These are phyloP conservation scores for Mycosphaerella arachidis DNA, from an alignment of 2,329 filamentous ascomycete genomes.

Conservation along the genomic window DNA sequence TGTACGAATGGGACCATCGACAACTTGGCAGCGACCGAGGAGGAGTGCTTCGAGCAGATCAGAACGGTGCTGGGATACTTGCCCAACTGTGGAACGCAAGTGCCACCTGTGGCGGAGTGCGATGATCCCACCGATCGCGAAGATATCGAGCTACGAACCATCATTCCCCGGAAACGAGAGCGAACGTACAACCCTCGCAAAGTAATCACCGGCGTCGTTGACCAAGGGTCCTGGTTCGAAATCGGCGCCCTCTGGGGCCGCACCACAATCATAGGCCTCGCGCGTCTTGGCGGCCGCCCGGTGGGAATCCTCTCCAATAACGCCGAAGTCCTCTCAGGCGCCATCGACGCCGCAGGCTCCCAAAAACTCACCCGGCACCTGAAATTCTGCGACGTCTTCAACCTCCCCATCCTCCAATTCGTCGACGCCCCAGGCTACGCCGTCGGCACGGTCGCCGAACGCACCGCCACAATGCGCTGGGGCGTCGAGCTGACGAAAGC, in stretches of 20 bases:
- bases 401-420: conserved; percentile 60
- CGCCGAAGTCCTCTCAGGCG: conserved; percentile 58
- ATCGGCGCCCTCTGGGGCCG: conserved; percentile 61
- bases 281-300: conserved; percentile 52
- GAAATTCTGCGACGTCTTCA: conserved; percentile 63
- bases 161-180: conserved; percentile 55
- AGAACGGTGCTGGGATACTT: conserved; percentile 54
- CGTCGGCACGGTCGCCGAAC: conserved; percentile 59
- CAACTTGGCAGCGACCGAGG: conserved; percentile 57
- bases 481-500: conserved; percentile 58
- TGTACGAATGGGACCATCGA: conserved; percentile 64
- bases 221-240: conserved; percentile 57
- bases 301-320: conserved; percentile 59
- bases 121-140: conserved; percentile 49
- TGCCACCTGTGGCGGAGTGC: conserved; percentile 45
- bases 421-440: conserved; percentile 61
- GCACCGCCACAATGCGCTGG: conserved; percentile 61
- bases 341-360: conserved; percentile 56
- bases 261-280: conserved; percentile 58
- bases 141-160: conserved; percentile 48
- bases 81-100: conserved; percentile 53
- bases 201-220: conserved; percentile 56
- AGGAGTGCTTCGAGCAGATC: conserved; percentile 59
- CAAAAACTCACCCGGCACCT: conserved; percentile 59
- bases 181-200: conserved; percentile 58